These are phyloP conservation scores for Blepharisma stoltei DNA, from an alignment of 73 alveolate genomes.

Conservation along the genomic window DNA sequence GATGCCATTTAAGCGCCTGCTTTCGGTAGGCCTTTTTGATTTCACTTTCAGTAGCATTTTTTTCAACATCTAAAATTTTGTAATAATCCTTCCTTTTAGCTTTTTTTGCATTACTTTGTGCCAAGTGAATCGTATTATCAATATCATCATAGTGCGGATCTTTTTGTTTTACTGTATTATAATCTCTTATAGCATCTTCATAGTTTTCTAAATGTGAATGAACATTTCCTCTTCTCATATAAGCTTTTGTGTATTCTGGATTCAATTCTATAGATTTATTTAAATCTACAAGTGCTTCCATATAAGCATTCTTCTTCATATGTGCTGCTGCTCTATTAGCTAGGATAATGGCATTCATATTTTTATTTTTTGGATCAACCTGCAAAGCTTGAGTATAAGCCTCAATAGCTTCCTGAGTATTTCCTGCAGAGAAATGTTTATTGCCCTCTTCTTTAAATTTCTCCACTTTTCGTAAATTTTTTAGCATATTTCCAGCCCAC, in stretches of 20 bases:
- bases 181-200: conserved; percentile 91
- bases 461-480: conserved; percentile 54
- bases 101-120: conserved; percentile 69
- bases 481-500: conserved; percentile 46
- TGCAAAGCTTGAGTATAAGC: conserved; percentile 82
- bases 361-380: conserved; percentile 76
- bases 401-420: conserved; percentile 82
- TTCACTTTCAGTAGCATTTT: conserved; percentile 80
- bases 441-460: conserved; percentile 79
- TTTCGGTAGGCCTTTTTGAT: conserved; percentile 93
- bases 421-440: conserved; percentile 58
- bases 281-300: conserved; percentile 85
- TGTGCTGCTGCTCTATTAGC: conserved; percentile 86
- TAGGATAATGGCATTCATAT: conserved; percentile 71
- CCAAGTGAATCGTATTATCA: conserved; percentile 70
- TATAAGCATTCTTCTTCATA: conserved; percentile 65
- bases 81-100: conserved; percentile 93
- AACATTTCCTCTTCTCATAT: conserved; percentile 88
- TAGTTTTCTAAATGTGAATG: conserved; percentile 70
- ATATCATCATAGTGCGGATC: conserved; percentile 61
- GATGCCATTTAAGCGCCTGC: conserved; percentile 94
- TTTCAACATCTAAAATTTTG: conserved; percentile 81
- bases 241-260: conserved; percentile 84
- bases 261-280: conserved; percentile 78
- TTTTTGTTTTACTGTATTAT: conserved; percentile 75